Base-by-base conservation (phyloP, 129 eudicot genomes). In the Ambrosia artemisiifolia region DNA sequence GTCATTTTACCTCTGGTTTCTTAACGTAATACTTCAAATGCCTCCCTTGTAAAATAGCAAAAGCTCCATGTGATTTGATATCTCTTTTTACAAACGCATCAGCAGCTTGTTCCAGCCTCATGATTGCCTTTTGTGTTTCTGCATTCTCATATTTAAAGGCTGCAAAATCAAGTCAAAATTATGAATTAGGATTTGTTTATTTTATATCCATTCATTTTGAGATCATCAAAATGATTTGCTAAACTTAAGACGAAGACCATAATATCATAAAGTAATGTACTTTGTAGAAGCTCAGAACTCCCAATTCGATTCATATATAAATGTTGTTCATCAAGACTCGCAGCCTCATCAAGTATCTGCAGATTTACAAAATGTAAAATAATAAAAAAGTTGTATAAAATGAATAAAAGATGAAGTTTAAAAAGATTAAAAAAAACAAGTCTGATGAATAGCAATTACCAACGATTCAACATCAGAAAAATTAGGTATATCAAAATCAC, bases 401-500 rank as follows among this genome's bases (percentile, higher is more conserved):
- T 34, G 24, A 62, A 62, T 17, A 35, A 66, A 48, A 47, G n/a
- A 35, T 47, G 2, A 59, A 61, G 46, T 16, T 60, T 69, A 16
- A 69, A 49, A 61, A n/a, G 6, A 30, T 7, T 20, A 40, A 3
- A 48, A 24, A 7, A 50, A 50, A 16, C 20, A 32, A 44, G 28
- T 33, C 48, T 17, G 73, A 66, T 11, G 17, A 71, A n/a, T 16
- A 59, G 60, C 16, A 72, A 36, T 28, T 85, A 90, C 96, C 96
- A 90, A 74, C 62, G 89, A 85, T 79, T 90, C 96, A 60, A 90
- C 83, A 55, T 90, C 96, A 53, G 94, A 87, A 77, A 74, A 90
- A 54, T 55, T 64, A 44, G 96, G 96, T 19, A 87, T 75, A 35
- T 78, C 88, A 44, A 72, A 76, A 55, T 55, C 67, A 60, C 7